Percentiles rank a stretch among this genome's conserved stretches.
Conservation (phyloP, 768 basidiomycete genomes). For the Auricularia sp. region DNA sequence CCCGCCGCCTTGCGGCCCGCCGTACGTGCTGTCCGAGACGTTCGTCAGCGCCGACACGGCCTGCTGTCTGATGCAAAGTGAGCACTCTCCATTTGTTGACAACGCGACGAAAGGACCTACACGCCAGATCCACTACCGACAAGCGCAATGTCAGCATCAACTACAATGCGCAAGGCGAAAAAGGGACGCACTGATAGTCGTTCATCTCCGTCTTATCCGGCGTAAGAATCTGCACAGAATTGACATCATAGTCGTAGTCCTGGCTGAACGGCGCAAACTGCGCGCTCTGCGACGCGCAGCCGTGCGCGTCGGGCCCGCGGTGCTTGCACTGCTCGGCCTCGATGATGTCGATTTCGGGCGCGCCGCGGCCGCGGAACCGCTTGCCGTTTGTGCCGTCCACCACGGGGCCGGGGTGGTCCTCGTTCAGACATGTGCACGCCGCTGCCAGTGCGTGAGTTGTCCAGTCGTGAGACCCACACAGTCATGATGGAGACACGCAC, state of each 20-base stretch:
- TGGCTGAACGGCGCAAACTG: slow-evolving; percentile 58
- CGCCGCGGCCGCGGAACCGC: slow-evolving; percentile 45
- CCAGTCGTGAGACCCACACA: too few relatives aligned
- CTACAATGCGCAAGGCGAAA: background rate
- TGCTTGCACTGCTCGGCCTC: slow-evolving; percentile 62
- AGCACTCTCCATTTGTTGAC: background rate
- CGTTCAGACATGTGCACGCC: slow-evolving; percentile 64
- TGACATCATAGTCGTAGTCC: slow-evolving; percentile 28
- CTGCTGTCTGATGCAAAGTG: slow-evolving; percentile 34
- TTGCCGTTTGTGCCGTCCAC: slow-evolving; percentile 10
- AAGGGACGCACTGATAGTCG: slow-evolving; percentile 24
- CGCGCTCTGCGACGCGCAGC: slow-evolving; percentile 54
- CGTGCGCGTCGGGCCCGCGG: slow-evolving; percentile 6
- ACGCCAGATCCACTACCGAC: slow-evolving; percentile 38
- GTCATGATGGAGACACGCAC: slow-evolving; percentile 26
- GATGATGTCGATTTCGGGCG: slow-evolving; percentile 76
- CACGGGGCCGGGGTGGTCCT: slow-evolving; percentile 69
- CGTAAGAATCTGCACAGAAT: slow-evolving; percentile 26
- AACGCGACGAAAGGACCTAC: slow-evolving; percentile 14
- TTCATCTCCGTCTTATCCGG: slow-evolving; percentile 24
- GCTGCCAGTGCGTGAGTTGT: background rate
- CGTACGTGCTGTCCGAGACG: slow-evolving; percentile 32
- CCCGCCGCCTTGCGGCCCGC: slow-evolving; percentile 37
- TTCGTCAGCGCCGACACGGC: slow-evolving; percentile 38
- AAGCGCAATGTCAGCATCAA: background rate